A percentile compares a stretch with the other conserved stretches of the same genome.
phyloP scores from a whole-genome alignment of 1,139 yeast genomes.

The Meyerozyma sp. region DNA sequence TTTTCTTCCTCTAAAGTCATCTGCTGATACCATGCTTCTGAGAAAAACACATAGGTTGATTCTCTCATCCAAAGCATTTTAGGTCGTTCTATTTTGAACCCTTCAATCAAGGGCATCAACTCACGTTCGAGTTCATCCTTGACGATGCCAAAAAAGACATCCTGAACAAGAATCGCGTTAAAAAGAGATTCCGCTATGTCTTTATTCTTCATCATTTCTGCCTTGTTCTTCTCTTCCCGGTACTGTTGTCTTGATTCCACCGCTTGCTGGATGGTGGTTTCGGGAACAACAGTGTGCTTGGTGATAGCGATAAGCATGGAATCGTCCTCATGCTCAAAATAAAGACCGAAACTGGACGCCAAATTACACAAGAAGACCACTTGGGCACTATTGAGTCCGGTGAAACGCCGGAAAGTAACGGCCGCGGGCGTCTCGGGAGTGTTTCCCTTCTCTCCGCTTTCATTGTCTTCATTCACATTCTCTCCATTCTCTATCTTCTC shows the following conservation, averaged over 20 bases:
- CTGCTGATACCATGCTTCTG: constrained; percentile 16
- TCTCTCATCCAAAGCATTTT: constrained; percentile 35
- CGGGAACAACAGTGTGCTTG: constrained; percentile 28
- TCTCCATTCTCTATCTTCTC: not conserved
- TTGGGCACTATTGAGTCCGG: constrained; percentile 67
- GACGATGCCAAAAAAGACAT: constrained; percentile 50
- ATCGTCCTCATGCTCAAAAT: constrained; percentile 71
- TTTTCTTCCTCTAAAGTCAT: constrained; percentile 27
- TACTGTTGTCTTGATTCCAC: constrained; percentile 26
- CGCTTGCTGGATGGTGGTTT: constrained; percentile 22
- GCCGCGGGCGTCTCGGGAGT: not conserved
- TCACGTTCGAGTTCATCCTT: constrained; percentile 37
- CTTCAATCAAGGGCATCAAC: constrained; percentile 18
- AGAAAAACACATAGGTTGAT: constrained; percentile 40
- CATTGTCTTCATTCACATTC: too few relatives aligned
- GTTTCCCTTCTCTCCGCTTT: too few relatives aligned
- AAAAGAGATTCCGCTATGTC: constrained; percentile 21
- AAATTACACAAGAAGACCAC: constrained; percentile 67
- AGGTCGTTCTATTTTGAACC: constrained; percentile 17
- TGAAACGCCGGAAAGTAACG: constrained; percentile 47
- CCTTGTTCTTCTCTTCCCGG: constrained; percentile 19
- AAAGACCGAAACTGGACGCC: constrained; percentile 53
- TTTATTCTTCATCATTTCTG: constrained; percentile 16
- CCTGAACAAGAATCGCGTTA: constrained; percentile 53
- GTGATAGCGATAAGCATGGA: constrained; percentile 57